Base-by-base conservation (phyloP, 1,139 yeast species). In the Sugiyamaella pinicola region DNA sequence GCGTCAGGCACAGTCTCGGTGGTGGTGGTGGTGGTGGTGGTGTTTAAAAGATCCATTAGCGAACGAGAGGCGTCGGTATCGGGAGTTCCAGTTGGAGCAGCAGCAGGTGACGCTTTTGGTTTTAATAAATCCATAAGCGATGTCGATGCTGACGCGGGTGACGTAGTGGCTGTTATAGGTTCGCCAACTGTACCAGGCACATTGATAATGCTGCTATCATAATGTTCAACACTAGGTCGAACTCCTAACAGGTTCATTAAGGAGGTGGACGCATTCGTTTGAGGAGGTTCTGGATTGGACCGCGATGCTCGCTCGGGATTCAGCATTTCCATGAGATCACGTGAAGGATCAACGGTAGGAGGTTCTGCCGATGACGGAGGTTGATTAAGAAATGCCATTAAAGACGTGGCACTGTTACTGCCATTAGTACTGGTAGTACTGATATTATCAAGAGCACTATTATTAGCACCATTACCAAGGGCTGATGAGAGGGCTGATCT, bases 61-160 rank as follows among this genome's bases (percentile, higher is more conserved):
- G 47, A 38, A 9, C 42, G 46, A 15, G 51, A 39, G 4, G 31
- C 26, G 10, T 8, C 33, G 5, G 31, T 2, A 7, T 39, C 51
- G 1, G 39, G 12, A 19, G 39, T 29, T 7, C 21, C 24, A 4
- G 39, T 7, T 17, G 37, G 37, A 8, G 46, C 17, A 12, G 37
- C 26, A 2, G 46, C 28, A 15, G 47, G 29, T n/a, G 38, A 10
- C 13, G 15, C 19, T 21, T 33, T 34, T 9, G 46, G 46, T 15
- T 31, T 47, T 10, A 47, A 26, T 19, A 47, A 31, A 34, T 47
- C 51, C 51, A 47, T 47, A 7, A 47, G 40, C 17, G 51, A 47
- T 9, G 38, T 13, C 26, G 49, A 4, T 12, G 29, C 10, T 13
- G 41, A 7, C 8, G 13, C 9, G 10, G 28, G 31, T 24, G 4